Evolutionary conservation across 73 alveolate species (phyloP), one percentile per base, ranked within the genome.

Genomic region (Stentor coeruleus): DNA sequence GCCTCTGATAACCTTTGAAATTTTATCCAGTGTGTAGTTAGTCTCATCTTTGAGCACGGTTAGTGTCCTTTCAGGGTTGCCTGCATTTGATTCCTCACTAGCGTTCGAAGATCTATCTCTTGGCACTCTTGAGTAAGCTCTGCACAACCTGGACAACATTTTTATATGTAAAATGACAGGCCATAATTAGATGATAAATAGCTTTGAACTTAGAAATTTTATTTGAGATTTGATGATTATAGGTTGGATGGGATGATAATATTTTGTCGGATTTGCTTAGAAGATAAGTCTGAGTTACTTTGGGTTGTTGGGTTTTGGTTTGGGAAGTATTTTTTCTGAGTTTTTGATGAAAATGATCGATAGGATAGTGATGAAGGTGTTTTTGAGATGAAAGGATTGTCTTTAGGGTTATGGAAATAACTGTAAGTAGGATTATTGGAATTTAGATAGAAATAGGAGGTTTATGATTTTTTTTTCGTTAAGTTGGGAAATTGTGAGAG

Each of bases 61-160:
- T 20, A 49, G 20, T 11, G 6, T 49, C 6, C 66, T 6, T 11
- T 6, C 20, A 6, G 6, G 66, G 66, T 49, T 49, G 66, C 20
- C 66, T 11, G 20, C 66, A 49, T 20, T 20, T 49, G 28, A 6
- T 49, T 6, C 66, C 20, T 49, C 66, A 11, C 20, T 6, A 20
- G 6, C 20, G 66, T 49, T 20, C n/a, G n/a, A n/a, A n/a, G n/a
- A n/a, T n/a, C n/a, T n/a, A 20, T 49, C 6, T 49, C 66, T 6
- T 11, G 66, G 28, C 6, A 20, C 20, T 49, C 66, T 49, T 49
- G 66, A 49, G 66, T 11, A 11, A 11, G 66, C 6, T 49, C 66
- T 49, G 66, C 66, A 49, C 66, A 49, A 20, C 20, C 66, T 49
- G 6, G 66, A 49, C 66, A 49, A 49, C 66, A 49, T 49, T 49